These are phyloP conservation scores for Tilletia setariae DNA, from an alignment of 1,284 basidiomycete species.

Conservation along the genomic window DNA sequence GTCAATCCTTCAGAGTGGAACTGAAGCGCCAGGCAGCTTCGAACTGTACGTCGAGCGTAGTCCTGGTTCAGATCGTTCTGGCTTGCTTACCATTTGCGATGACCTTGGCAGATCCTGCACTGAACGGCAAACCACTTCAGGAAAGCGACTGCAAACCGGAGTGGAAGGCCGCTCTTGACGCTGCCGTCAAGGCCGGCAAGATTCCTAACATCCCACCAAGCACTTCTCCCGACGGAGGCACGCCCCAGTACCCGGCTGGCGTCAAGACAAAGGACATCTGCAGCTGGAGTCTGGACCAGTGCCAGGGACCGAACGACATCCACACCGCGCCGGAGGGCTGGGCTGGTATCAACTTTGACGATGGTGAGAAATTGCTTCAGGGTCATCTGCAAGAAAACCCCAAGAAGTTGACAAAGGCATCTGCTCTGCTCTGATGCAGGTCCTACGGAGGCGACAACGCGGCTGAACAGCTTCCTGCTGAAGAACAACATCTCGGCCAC, in stretches of 20 bases:
- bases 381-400: too few species aligned
- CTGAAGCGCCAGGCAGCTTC: neutral
- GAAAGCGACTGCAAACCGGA: neutral
- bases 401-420: too few species aligned
- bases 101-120: neutral
- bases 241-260: slow-evolving; percentile 33
- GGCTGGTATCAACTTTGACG: slow-evolving; percentile 60
- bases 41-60: neutral
- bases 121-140: neutral
- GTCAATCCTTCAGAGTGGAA: neutral
- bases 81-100: neutral
- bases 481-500: slow-evolving; percentile 58
- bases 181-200: slow-evolving; percentile 59
- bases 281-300: slow-evolving; percentile 44
- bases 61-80: neutral
- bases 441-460: slow-evolving; percentile 14
- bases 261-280: slow-evolving; percentile 37
- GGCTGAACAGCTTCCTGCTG: slow-evolving; percentile 43
- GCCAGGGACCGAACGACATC: slow-evolving; percentile 38
- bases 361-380: slow-evolving; percentile 59
- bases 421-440: slow-evolving; percentile 55
- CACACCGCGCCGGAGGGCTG: slow-evolving; percentile 38
- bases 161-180: slow-evolving; percentile 9
- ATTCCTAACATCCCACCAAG: slow-evolving; percentile 69
- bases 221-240: slow-evolving; percentile 41